Base-by-base conservation (phyloP, 169 alveolate genomes). In the Eimeria tenella region DNA sequence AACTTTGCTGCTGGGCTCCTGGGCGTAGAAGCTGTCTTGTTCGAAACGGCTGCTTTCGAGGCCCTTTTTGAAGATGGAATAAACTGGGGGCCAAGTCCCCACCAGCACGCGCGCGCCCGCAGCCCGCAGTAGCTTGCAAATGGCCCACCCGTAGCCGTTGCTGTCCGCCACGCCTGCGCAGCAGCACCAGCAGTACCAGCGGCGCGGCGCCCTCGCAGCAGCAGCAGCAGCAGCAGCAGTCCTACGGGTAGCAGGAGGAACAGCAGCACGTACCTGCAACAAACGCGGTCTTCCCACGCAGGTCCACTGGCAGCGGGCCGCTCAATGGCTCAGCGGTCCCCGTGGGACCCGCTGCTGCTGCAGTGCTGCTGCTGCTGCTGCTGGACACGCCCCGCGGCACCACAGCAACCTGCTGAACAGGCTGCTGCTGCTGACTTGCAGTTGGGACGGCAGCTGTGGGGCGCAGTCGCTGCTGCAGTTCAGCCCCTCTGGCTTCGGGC, bases 31-130 rank as follows among this genome's bases (percentile, higher is more conserved):
- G 77, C 77, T 68, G 50, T 95, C 97, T 42, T 84, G 94, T 10
- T 95, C 95, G 25, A 96, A 94, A 25, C 91, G 75, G 7, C 96
- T 96, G 56, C 21, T 23, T 49, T 77, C 81, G 9, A 86, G 55
- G 10, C 95, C 88, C 74, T 86, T 95, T 94, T 93, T 86, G 90
- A 95, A 96, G 55, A 96, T 79, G 19, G 81, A 84, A 52, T 84
- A 95, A 49, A 95, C 97, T 15, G 97, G 97, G 3, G 97, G 97
- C 97, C 97, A 96, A 17, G 95, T 91, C 0, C 97, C 97, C 15
- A 96, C 82, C 52, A 90, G 79, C 42, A 95, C 70, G 21, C 93
- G 93, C 52, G 96, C 97, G 4, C 96, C 96, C 55, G 94, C 95
- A 50, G 93, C 93, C n/a, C 96, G 94, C 55, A 96, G 95, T 81